These are phyloP conservation scores for Aspergillus aculeatus DNA, from an alignment of 2,329 filamentous ascomycete genomes.

Conservation along the genomic window DNA sequence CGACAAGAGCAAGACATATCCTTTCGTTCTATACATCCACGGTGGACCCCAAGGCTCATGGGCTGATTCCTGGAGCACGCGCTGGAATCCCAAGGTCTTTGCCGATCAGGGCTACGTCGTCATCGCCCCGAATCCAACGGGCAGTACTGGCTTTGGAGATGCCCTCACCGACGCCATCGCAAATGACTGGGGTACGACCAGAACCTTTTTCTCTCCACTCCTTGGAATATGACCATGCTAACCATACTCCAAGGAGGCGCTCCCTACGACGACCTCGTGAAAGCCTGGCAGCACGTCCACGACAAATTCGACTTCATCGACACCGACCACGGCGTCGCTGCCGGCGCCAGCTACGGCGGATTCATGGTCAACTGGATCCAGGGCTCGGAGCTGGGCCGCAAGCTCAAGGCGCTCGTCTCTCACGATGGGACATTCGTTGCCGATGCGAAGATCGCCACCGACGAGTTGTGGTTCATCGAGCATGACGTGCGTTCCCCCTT, in stretches of 20 bases:
- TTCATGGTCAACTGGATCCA: conserved; percentile 77
- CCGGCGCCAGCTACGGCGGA: conserved; percentile 43
- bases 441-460: conserved; percentile 49
- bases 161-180: conserved; percentile 73
- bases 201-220: no score
- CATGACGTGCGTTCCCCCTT: conserved; percentile 37
- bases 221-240: not conserved
- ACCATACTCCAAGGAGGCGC: conserved; percentile 24
- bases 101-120: conserved; percentile 86
- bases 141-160: conserved; percentile 79
- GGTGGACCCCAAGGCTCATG: conserved; percentile 79
- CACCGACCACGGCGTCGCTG: conserved; percentile 39
- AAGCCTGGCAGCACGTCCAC: conserved; percentile 70
- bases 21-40: conserved; percentile 76
- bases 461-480: conserved; percentile 54
- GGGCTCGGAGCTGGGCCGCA: conserved; percentile 75
- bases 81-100: conserved; percentile 84
- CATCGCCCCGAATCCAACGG: conserved; percentile 78
- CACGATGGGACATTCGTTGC: conserved; percentile 81
- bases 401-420: conserved; percentile 83
- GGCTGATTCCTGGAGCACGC: conserved; percentile 72
- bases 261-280: conserved; percentile 79
- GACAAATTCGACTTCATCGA: conserved; percentile 40
- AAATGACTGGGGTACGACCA: conserved; percentile 67
- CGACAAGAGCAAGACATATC: conserved; percentile 69